These are phyloP conservation scores for Candida glucosophila DNA, from an alignment of 1,139 yeast genomes.

Conservation along the genomic window DNA sequence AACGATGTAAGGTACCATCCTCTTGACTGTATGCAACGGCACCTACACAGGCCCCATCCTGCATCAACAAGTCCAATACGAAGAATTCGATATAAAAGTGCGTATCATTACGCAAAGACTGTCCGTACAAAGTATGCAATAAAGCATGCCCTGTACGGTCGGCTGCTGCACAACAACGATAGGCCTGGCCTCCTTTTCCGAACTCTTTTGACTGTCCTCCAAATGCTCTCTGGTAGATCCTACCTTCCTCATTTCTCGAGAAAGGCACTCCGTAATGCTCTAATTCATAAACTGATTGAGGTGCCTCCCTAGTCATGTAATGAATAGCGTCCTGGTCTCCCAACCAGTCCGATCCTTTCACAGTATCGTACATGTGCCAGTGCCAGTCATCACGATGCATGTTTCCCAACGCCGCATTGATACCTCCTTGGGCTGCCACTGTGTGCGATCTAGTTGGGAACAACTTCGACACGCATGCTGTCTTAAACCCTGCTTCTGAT, in stretches of 20 bases:
- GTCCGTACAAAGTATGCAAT: conserved; percentile 93
- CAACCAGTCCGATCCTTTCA: conserved; percentile 99
- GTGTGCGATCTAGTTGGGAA: conserved; percentile 99
- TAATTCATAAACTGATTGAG: conserved; percentile 88
- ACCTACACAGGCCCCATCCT: conserved; percentile 95
- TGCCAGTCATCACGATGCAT: conserved; percentile 99
- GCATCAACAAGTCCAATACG: conserved; percentile 90
- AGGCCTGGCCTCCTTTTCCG: conserved; percentile 99
- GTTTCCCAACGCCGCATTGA: conserved; percentile 95
- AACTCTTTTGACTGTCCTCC: conserved; percentile 95
- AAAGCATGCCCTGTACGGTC: conserved; percentile 98
- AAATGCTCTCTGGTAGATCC: conserved; percentile 97
- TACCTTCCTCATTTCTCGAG: conserved; percentile 94
- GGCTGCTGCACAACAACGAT: conserved; percentile 98
- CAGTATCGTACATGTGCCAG: conserved; percentile 99
- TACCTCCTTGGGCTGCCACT: conserved; percentile 99
- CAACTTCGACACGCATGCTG: conserved; percentile 94
- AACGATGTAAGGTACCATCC: conserved; percentile 97
- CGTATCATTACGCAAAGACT: conserved; percentile 92
- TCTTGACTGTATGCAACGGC: conserved; percentile 96
- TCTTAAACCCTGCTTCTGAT: conserved; percentile 94
- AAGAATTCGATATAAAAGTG: conserved; percentile 97
- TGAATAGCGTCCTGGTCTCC: conserved; percentile 99
- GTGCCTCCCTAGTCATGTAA: conserved; percentile 98
- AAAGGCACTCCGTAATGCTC: conserved; percentile 98